phyloP scores from a whole-genome alignment of 2,329 filamentous ascomycete species.

The Torrubiella hemipterigena region DNA sequence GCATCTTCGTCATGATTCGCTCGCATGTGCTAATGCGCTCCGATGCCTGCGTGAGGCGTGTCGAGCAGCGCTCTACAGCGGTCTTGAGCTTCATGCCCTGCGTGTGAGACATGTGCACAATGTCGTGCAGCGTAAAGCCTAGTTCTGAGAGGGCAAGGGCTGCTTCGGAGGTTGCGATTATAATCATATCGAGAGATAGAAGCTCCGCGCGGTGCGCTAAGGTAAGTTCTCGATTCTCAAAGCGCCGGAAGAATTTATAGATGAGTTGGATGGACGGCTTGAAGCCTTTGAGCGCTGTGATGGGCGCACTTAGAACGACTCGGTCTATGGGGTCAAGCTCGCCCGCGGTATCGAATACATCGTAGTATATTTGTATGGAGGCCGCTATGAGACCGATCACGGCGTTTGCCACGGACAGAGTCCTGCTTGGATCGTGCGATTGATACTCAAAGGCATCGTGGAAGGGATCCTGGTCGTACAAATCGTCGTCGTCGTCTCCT shows the following conservation, averaged over 20 bases:
- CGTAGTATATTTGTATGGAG: constrained; percentile 5
- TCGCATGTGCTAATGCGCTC: constrained; percentile 8
- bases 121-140: constrained; percentile 5
- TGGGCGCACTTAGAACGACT: constrained; percentile 1
- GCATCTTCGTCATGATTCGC: constrained; percentile 7
- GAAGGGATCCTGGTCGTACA: too few species aligned
- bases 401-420: constrained; percentile 3
- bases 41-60: constrained; percentile 1
- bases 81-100: neutral
- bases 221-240: constrained; percentile 4
- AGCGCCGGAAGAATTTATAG: constrained; percentile 8
- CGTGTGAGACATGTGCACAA: too few species aligned
- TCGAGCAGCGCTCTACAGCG: too few species aligned
- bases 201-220: constrained; percentile 5
- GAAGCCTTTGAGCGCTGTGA: constrained; percentile 5
- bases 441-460: too few species aligned
- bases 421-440: too few species aligned
- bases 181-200: constrained; percentile 9
- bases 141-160: constrained; percentile 9
- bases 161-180: constrained; percentile 8
- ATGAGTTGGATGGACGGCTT: constrained; percentile 8
- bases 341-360: constrained; percentile 4
- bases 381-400: constrained; percentile 11
- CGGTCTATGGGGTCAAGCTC: constrained; percentile 2
- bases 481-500: too few species aligned